These are phyloP conservation scores for Fraxinus latifolia DNA, from an alignment of 305 asterid species.

Conservation along the genomic window DNA sequence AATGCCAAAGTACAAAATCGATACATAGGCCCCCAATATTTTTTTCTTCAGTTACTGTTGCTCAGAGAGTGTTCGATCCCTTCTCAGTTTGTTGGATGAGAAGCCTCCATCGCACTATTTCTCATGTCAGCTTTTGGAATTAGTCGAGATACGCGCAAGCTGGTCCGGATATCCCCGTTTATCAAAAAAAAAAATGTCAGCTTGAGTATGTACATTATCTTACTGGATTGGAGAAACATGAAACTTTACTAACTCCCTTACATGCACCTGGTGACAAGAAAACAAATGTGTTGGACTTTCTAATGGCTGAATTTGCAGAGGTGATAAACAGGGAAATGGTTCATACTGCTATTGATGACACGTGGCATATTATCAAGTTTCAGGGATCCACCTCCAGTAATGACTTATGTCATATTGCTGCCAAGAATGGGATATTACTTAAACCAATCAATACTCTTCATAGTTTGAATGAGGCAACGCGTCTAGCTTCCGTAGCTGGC, in stretches of 20 bases:
- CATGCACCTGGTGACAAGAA: constrained; percentile 82
- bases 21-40: constrained; percentile 61
- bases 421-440: too few species aligned
- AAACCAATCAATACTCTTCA: too few species aligned
- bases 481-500: too few species aligned
- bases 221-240: constrained; percentile 84
- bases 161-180: too few species aligned
- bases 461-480: too few species aligned
- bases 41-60: constrained; percentile 42
- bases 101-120: constrained; percentile 94
- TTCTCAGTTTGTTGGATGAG: constrained; percentile 82
- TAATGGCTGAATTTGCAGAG: constrained; percentile 94
- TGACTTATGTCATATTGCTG: neutral
- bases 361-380: neutral
- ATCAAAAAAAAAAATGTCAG: too few species aligned
- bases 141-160: too few species aligned
- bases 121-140: constrained; percentile 91
- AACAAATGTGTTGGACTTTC: constrained; percentile 77
- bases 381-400: neutral
- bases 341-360: neutral
- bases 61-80: constrained; percentile 76
- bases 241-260: constrained; percentile 78
- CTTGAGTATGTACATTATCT: constrained; percentile 92
- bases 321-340: neutral
- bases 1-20: constrained; percentile 53